A percentile compares a stretch with the other conserved stretches of the same genome.
These are phyloP conservation scores for Boletus rubroflammeus DNA, from an alignment of 768 basidiomycete genomes.

Conservation along the genomic window DNA sequence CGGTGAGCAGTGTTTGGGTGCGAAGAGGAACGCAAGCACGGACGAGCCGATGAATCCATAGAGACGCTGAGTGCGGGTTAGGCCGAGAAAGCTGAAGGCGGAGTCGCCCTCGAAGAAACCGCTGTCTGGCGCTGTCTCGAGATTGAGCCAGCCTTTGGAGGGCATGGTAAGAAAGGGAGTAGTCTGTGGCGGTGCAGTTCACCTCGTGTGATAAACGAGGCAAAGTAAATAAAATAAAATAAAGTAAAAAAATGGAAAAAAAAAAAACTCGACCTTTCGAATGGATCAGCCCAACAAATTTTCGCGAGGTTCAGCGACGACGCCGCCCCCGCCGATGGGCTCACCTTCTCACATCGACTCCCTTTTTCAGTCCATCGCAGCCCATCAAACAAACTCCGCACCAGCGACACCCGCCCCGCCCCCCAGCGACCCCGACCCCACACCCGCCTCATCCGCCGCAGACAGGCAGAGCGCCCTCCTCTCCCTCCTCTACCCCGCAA, in stretches of 20 bases:
- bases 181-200: conserved; percentile 8
- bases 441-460: conserved; percentile 35
- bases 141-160: conserved; percentile 82
- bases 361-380: not conserved
- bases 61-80: conserved; percentile 75
- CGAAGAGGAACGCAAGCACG: conserved; percentile 22
- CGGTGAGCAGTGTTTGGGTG: not conserved
- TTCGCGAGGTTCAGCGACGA: not conserved
- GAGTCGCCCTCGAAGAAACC: conserved; percentile 88
- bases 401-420: conserved; percentile 42
- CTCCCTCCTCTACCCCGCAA: conserved; percentile 57
- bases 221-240: not conserved
- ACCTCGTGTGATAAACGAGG: conserved; percentile 32
- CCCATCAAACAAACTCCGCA: conserved; percentile 38
- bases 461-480: conserved; percentile 77
- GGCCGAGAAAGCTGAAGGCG: conserved; percentile 74
- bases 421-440: conserved; percentile 33
- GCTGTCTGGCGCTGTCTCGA: conserved; percentile 74
- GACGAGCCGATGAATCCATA: conserved; percentile 88
- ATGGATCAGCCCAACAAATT: not conserved
- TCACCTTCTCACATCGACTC: not conserved
- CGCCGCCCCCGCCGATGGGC: conserved; percentile 27
- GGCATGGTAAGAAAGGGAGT: conserved; percentile 13
- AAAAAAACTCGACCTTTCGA: not conserved
- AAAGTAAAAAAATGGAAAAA: not conserved